Evolutionary conservation across 2,329 filamentous ascomycete genomes (phyloP).

Genomic region (Zalaria sp.): DNA sequence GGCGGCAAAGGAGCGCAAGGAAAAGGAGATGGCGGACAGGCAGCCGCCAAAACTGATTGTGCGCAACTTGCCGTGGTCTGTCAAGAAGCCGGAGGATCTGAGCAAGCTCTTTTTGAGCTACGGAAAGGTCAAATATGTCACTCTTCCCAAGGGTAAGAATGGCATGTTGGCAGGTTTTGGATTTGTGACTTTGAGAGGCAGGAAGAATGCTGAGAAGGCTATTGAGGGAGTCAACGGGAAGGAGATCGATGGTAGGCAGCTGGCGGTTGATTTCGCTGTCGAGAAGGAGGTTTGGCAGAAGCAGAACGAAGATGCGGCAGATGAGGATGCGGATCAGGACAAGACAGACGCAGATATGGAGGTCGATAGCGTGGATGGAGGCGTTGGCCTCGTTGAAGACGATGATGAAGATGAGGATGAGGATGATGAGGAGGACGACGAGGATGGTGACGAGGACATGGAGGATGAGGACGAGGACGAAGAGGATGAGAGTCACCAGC

Average conservation of each 20-base stretch:
- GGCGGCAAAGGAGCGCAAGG: constrained; percentile 50
- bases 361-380: constrained; percentile 20
- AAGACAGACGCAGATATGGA: constrained; percentile 6
- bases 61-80: constrained; percentile 88
- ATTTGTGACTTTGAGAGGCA: constrained; percentile 77
- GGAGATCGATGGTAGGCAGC: constrained; percentile 68
- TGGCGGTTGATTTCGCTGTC: constrained; percentile 95
- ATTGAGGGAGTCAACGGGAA: constrained; percentile 78
- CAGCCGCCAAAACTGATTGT: constrained; percentile 77
- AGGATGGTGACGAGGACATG: constrained; percentile 29
- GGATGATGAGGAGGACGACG: constrained; percentile 24
- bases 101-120: constrained; percentile 68
- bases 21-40: constrained; percentile 48
- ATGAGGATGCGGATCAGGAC: constrained; percentile 14
- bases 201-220: constrained; percentile 83
- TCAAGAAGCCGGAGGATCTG: constrained; percentile 75
- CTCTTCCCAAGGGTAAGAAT: constrained; percentile 62
- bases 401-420: constrained; percentile 29
- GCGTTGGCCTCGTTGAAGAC: constrained; percentile 20
- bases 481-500: constrained; percentile 24
- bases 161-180: constrained; percentile 70
- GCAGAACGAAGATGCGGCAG: constrained; percentile 25
- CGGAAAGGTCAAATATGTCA: constrained; percentile 80
- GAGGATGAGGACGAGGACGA: constrained; percentile 27
- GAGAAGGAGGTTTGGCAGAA: constrained; percentile 67